These are phyloP conservation scores for Neurospora africana DNA, from an alignment of 495 filamentous ascomycete genomes.

Conservation along the genomic window DNA sequence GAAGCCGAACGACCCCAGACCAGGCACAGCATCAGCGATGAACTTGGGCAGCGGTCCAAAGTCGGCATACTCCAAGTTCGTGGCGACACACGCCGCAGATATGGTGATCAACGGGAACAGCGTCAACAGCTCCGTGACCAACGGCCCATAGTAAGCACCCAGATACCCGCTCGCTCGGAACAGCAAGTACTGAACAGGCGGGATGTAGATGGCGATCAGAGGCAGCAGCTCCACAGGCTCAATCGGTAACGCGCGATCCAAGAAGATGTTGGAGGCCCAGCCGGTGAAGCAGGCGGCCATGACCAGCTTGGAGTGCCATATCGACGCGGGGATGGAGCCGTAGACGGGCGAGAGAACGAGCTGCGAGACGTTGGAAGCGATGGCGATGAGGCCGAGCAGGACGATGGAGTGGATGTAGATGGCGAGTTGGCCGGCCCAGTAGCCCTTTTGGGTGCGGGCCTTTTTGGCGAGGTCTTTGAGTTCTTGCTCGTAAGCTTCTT, in stretches of 20 bases:
- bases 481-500: constrained; percentile 39
- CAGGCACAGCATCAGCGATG: constrained; percentile 46
- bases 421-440: constrained; percentile 25
- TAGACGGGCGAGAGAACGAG: constrained; percentile 74
- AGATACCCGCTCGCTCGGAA: constrained; percentile 51
- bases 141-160: constrained; percentile 59
- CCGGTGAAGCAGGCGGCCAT: constrained; percentile 51
- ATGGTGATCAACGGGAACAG: constrained; percentile 64
- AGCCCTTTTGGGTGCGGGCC: constrained; percentile 33
- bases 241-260: constrained; percentile 31
- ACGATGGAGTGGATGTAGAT: constrained; percentile 27
- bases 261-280: constrained; percentile 46
- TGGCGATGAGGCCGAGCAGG: constrained; percentile 57
- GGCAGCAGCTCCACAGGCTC: constrained; percentile 67
- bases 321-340: constrained; percentile 62
- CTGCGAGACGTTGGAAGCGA: constrained; percentile 64
- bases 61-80: constrained; percentile 48
- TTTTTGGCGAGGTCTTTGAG: constrained; percentile 39
- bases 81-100: constrained; percentile 53
- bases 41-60: constrained; percentile 45
- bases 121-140: constrained; percentile 61
- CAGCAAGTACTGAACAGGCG: constrained; percentile 57
- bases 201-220: constrained; percentile 62
- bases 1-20: constrained; percentile 50
- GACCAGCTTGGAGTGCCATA: constrained; percentile 59